Base-by-base conservation (phyloP, 371 early-diverging fungal genomes). In the Entomophthora muscae region DNA sequence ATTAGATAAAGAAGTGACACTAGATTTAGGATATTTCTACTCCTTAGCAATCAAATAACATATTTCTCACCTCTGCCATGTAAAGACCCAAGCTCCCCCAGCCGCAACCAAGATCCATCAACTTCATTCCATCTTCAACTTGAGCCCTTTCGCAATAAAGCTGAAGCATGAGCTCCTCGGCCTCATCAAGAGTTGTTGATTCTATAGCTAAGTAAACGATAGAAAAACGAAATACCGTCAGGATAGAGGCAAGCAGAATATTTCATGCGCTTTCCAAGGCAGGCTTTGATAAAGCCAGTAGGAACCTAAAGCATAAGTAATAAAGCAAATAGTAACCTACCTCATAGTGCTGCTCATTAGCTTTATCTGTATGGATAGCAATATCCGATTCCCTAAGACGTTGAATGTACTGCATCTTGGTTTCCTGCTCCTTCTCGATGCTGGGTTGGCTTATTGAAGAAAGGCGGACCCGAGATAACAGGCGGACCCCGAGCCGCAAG, bases 301-400 rank as follows among this genome's bases (percentile, higher is more conserved):
- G 73, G 66, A 3, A 72, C 66, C 69, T 71, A 22, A 23, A 56
- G 23, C 24, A 65, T 30, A n/a, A 24, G 29, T 2, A 51, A 10
- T 53, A 52, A 26, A 3, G 3, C 53, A 1, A 5, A 27, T 27
- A 7, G 17, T 21, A 69, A 32, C 72, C 70, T 28, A 81, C 75
- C 68, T 78, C 79, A 66, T 82, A 77, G 64, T 80, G 80, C 71
- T 83, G 83, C 65, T 83, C 75, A 61, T 83, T 83, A 32, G 83
- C 81, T 66, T 79, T 73, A 31, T 78, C 73, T 10, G 82, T 79
- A 61, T 78, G 63, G 23, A 75, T 52, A 29, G 80, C 81, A n/a
- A 80, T 73, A 13, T 63, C 42, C 22, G 54, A 28, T 28, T 57
- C 65, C 53, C 69, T 71, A n/a, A 79, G 68, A 24, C 32, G 12